phyloP scores from a whole-genome alignment of 2,329 filamentous ascomycete genomes.

The Balansia obtecta region DNA sequence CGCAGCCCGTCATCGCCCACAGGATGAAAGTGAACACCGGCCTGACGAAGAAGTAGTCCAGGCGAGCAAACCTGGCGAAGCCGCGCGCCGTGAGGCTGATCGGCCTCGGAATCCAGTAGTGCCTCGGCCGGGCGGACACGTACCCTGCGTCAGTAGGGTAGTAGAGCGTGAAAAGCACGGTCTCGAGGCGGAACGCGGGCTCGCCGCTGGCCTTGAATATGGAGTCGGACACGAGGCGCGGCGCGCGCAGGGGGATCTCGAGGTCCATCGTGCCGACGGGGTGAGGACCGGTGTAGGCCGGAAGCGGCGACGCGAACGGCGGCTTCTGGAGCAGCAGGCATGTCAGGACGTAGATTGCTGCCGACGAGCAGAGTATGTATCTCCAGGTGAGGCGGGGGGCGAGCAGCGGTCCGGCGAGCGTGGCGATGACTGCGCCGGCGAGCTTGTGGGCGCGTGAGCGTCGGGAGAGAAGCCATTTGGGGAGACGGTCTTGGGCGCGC shows the following conservation, averaged over 20 bases:
- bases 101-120: conserved; percentile 33
- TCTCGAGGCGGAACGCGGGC: conserved; percentile 32
- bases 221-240: conserved; percentile 19
- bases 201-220: conserved; percentile 21
- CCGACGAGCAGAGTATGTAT: not conserved
- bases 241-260: conserved; percentile 27
- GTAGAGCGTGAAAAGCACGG: conserved; percentile 37
- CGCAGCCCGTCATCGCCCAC: conserved; percentile 27
- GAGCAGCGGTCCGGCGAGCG: not conserved
- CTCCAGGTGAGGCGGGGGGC: not conserved
- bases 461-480: conserved; percentile 1
- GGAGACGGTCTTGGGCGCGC: not conserved
- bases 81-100: conserved; percentile 31
- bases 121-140: conserved; percentile 16
- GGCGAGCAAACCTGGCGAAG: conserved; percentile 31
- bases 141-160: conserved; percentile 23
- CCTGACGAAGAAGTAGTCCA: conserved; percentile 30
- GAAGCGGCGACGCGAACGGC: conserved; percentile 31
- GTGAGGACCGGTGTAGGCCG: conserved; percentile 30
- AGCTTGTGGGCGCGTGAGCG: not conserved
- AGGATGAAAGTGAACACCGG: conserved; percentile 30
- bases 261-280: conserved; percentile 34
- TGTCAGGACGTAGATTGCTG: conserved; percentile 23
- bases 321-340: conserved; percentile 27
- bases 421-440: not conserved